Evolutionary conservation across 2,329 filamentous ascomycete species (phyloP).

Genomic region (Falciphora oryzae): DNA sequence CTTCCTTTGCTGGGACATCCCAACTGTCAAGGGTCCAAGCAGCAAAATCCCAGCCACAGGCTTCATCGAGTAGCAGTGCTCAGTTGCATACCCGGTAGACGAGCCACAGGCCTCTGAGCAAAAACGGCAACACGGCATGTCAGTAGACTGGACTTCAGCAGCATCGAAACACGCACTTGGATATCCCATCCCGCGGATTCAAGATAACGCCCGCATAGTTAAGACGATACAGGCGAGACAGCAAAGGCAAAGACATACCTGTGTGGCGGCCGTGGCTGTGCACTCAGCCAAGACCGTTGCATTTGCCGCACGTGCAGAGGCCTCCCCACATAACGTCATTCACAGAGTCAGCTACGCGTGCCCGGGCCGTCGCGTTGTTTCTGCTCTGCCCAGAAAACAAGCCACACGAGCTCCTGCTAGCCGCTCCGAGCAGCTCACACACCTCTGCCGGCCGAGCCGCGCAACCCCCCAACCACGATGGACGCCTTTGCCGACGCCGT

Average conservation of each 20-base stretch:
- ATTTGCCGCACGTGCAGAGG: neutral
- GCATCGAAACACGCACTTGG: neutral
- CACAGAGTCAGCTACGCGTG: neutral
- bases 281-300: neutral
- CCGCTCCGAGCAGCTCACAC: neutral
- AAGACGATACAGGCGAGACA: neutral
- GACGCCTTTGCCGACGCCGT: constrained; percentile 16
- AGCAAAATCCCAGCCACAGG: neutral
- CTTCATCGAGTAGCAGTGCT: neutral
- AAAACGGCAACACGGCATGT: neutral
- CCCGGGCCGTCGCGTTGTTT: neutral
- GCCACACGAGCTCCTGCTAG: constrained; percentile 2
- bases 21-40: neutral
- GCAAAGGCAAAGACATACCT: too few relatives aligned
- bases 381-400: neutral
- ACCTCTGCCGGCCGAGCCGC: neutral
- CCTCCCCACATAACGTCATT: constrained; percentile 1
- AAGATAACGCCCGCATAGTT: neutral
- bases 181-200: neutral
- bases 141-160: neutral
- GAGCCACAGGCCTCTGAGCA: neutral
- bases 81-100: too few relatives aligned
- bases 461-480: constrained; percentile 16
- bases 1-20: neutral
- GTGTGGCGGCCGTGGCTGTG: constrained; percentile 1